Base-by-base conservation (phyloP, 768 basidiomycete genomes). In the Leucosporidium scottii region DNA sequence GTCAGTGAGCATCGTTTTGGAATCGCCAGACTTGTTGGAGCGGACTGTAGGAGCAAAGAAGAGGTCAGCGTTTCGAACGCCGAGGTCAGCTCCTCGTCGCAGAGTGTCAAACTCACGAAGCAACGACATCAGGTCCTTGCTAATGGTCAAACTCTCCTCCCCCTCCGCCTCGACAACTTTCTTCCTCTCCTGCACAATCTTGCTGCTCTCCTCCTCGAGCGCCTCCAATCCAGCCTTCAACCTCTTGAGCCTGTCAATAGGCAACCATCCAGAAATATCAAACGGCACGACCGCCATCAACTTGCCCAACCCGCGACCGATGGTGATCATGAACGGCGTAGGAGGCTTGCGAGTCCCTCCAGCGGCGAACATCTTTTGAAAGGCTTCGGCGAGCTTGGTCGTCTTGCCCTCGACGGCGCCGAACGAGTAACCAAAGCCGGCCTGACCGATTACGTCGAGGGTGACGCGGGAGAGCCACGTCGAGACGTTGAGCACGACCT, bases 381-480 rank as follows among this genome's bases (percentile, higher is more conserved):
- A 75, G 2, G 71, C 68, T 4, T n/a, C 34, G 13, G 67, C 73
- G 9, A 75, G 44, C 20, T 15, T 66, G 25, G 34, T 25, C 63
- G 65, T 65, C 23, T 23, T 21, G 2, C 51, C 47, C 18, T 69
- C 61, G 54, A 76, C 36, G 5, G 74, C 61, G 27, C 61, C 8
- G 58, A 75, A 75, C 0, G 53, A 9, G 59, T 72, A 73, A 0
- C 68, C 75, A 53, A 76, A 74, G 10, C 74, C 74, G 13, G 74
- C 66, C 4, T 27, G 53, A 25, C 70, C 73, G 61, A 75, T 70
- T 44, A 74, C 67, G 54, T 75, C 74, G 31, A 81, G 70, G 0
- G 81, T 80, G 12, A 74, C 57, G 54, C 78, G 72, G 1, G 74
- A 75, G 8, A 80, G 62, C 74, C 74, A 80, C 17, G 61, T 63